Percentiles rank a stretch among this genome's conserved stretches.
Conservation (phyloP, 768 basidiomycete genomes). For the Gloeostereum incarnatum region DNA sequence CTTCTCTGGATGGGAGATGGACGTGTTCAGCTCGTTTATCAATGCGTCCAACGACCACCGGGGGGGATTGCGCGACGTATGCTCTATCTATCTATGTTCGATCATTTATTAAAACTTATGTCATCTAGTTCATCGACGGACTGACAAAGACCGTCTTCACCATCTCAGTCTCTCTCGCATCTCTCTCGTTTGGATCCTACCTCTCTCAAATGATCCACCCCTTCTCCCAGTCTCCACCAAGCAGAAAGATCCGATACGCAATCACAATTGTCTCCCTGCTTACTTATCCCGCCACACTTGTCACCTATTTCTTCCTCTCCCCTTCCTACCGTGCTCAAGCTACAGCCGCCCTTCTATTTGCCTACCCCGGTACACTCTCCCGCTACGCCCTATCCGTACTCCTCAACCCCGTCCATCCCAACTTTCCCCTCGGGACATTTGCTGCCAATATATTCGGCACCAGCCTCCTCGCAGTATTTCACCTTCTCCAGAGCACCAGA, state of each 20-base stretch:
- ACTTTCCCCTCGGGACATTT: constrained; percentile 75
- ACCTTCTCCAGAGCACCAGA: constrained; percentile 54
- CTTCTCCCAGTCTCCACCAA: constrained; percentile 28
- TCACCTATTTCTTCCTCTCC: constrained; percentile 72
- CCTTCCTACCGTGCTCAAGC: constrained; percentile 63
- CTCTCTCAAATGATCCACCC: constrained; percentile 36
- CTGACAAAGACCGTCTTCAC: constrained; percentile 76
- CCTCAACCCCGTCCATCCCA: constrained; percentile 56
- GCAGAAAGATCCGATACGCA: constrained; percentile 33
- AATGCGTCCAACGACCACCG: constrained; percentile 50
- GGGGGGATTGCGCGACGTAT: constrained; percentile 63
- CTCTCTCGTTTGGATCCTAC: constrained; percentile 66
- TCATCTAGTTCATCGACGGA: constrained; percentile 75
- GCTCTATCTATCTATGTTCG: constrained; percentile 16
- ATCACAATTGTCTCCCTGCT: constrained; percentile 49
- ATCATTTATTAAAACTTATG: constrained; percentile 4
- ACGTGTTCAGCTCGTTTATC: constrained; percentile 79
- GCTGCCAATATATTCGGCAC: constrained; percentile 69
- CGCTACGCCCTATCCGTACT: constrained; percentile 69
- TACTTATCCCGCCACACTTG: constrained; percentile 66
- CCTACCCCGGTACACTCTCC: constrained; percentile 80
- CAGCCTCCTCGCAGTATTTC: constrained; percentile 69
- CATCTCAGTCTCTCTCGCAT: constrained; percentile 64
- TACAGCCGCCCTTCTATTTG: constrained; percentile 82
- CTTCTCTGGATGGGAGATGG: constrained; percentile 92